Evolutionary conservation across 352 stramenopile genomes (phyloP), one percentile per base, ranked within the genome.

Genomic region (Salisapilia sapeloensis): DNA sequence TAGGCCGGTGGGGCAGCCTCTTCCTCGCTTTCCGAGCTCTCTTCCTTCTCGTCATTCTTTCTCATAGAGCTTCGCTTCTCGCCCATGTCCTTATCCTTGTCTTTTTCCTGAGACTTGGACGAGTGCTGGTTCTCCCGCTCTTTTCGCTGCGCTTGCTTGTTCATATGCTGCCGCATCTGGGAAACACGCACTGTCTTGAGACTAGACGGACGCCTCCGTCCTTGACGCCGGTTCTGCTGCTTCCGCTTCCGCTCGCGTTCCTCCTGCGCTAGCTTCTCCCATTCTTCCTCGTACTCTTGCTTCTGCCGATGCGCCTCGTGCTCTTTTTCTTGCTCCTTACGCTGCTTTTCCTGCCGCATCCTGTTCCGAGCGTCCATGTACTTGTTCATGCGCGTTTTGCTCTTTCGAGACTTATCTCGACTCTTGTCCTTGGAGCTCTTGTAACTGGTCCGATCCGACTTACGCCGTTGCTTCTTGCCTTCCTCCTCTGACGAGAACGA

Each of bases 261-360:
- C 48, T 91, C 75, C 47, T 87, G 67, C 11, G 75, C 75, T 60
- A 91, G 78, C n/a, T 79, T 64, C 33, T 86, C 71, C 75, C 75
- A 91, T 33, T 91, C 75, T 17, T 83, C 79, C 35, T 91, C 75
- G 47, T 87, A 91, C 18, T 84, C 75, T 46, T 82, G 63, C 27
- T 79, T 72, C 32, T 83, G 66, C 49, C 70, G 77, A 32, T 60
- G 58, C 50, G 84, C 72, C 21, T 61, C 75, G 32, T 70, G 43
- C 30, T 81, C 65, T 29, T 78, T 65, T 35, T 80, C 52, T 32
- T 76, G 54, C 9, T 82, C 76, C 25, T 67, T 76, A 31, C 78
- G 70, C 13, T 80, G 42, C 35, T 87, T 91, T 28, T 81, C 67
- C 16, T 72, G 61, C 9, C 70, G 71, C 33, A 84, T 87, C 32